Percentiles rank a stretch among this genome's conserved stretches.
Evolutionary conservation across 495 filamentous ascomycete species (phyloP).

Genomic region (Aspergillus sparsus): DNA sequence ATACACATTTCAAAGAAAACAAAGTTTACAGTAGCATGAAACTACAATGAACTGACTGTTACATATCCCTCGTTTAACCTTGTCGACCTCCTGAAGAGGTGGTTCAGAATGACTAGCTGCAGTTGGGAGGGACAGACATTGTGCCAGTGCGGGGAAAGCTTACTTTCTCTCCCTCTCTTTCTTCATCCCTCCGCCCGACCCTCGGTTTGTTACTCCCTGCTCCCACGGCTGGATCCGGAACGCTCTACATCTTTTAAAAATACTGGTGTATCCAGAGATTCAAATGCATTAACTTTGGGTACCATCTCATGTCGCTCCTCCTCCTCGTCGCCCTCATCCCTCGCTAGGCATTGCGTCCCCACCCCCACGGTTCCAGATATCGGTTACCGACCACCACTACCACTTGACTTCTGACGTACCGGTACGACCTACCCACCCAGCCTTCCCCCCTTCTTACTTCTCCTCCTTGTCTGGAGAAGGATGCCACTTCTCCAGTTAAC

Average conservation of each 20-base stretch:
- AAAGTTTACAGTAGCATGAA: not conserved
- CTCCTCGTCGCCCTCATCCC: slow-evolving; percentile 1
- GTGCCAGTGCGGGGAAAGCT: no score
- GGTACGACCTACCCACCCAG: no score
- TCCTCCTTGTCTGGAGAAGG: no score
- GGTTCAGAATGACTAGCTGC: no score
- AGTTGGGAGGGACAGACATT: no score
- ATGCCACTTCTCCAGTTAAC: no score
- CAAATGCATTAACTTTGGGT: no score
- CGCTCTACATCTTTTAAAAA: not conserved
- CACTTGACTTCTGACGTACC: not conserved
- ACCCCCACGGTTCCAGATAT: not conserved
- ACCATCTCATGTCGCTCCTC: not conserved
- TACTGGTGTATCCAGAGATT: no score
- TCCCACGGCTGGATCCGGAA: slow-evolving; percentile 10
- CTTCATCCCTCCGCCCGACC: slow-evolving; percentile 1
- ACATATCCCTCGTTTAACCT: no score
- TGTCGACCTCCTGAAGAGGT: no score
- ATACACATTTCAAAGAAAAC: not conserved
- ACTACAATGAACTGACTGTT: no score
- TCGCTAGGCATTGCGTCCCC: not conserved
- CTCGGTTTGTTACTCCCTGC: not conserved
- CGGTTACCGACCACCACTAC: not conserved
- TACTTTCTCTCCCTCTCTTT: slow-evolving; percentile 1
- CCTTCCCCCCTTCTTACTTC: no score